Percentiles rank a stretch among this genome's conserved stretches.
phyloP scores from a whole-genome alignment of 805 yeast species.

The Schwanniomyces polymorphus region DNA sequence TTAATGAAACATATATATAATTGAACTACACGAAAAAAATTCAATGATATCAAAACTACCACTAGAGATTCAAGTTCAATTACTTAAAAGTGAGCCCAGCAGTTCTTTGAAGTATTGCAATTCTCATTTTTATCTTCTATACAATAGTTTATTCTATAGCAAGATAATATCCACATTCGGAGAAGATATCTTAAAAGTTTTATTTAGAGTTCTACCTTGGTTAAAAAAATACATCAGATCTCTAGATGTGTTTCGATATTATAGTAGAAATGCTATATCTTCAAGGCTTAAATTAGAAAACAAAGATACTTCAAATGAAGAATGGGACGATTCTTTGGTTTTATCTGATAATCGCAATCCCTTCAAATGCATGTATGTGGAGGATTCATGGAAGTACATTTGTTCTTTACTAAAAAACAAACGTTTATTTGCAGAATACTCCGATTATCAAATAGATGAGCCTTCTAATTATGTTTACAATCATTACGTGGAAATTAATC shows the following conservation, averaged over 20 bases:
- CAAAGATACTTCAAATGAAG: slow-evolving; percentile 6
- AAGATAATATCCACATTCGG: slow-evolving; percentile 38
- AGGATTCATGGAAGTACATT: slow-evolving; percentile 57
- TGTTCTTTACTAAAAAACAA: slow-evolving; percentile 52
- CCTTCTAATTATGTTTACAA: slow-evolving; percentile 44
- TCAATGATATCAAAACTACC: slow-evolving; percentile 31
- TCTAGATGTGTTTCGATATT: slow-evolving; percentile 34
- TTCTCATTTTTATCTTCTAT: slow-evolving; percentile 46
- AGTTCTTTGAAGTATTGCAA: slow-evolving; percentile 34
- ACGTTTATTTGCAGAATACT: slow-evolving; percentile 50
- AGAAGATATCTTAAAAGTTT: slow-evolving; percentile 28
- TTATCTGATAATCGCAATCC: slow-evolving; percentile 11
- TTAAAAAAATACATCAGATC: slow-evolving; percentile 35
- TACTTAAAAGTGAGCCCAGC: slow-evolving; percentile 32
- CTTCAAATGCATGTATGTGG: slow-evolving; percentile 30
- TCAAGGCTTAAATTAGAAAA: slow-evolving; percentile 22
- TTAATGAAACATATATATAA: not conserved
- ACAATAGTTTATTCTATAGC: slow-evolving; percentile 50
- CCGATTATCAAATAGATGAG: slow-evolving; percentile 46
- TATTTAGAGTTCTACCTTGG: slow-evolving; percentile 39
- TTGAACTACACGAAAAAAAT: not conserved
- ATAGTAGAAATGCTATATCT: slow-evolving; percentile 25
- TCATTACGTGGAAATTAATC: slow-evolving; percentile 48
- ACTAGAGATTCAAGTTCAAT: slow-evolving; percentile 39
- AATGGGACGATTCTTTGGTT: not conserved